Evolutionary conservation across 352 stramenopile genomes (phyloP), one percentile per base, ranked within the genome.

Genomic region (Pythium brassicae): DNA sequence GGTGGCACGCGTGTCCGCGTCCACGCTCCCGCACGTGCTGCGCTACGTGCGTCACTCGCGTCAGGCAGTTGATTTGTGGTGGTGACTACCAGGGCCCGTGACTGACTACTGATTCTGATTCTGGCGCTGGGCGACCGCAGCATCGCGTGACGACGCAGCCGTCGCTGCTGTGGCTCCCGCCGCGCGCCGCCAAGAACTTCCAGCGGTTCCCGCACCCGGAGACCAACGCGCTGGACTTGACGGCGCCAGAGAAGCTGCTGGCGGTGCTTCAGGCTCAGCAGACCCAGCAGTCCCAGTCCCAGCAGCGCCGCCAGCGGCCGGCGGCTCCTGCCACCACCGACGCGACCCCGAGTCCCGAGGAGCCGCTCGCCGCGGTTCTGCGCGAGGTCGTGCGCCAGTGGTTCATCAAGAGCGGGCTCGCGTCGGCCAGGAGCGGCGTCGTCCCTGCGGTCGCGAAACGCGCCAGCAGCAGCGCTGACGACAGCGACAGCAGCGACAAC

Each of bases 151-250:
- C 67, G 15, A 54, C 65, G 43, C 71, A 61, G 19, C 75, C 78
- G 25, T 81, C 75, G 53, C 59, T 88, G 26, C 55, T 86, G 56
- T 88, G 74, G 71, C 54, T 88, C 3, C 67, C 75, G 23, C 69
- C 72, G 45, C 69, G 78, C 15, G 53, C 69, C 1, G 68, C 69
- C 3, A 61, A 58, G 3, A 50, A 55, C 15, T 86, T 88, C 66
- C 78, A 88, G 65, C 78, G 78, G 17, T 85, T 70, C 47, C 67
- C 75, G 17, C 72, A 83, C 45, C 53, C 65, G 5, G 66, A 80
- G 35, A 81, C 68, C 51, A 88, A 88, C 50, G 83, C 78, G 20
- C 56, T 88, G n/a, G 67, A 84, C 34, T 66, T 88, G 35, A 65
- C 65, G 35, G 22, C 53, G n/a, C 53, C 29, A n/a, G 29, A 50